Conservation (phyloP, 2,329 filamentous ascomycete genomes). For the Hypoxylon sp. region DNA sequence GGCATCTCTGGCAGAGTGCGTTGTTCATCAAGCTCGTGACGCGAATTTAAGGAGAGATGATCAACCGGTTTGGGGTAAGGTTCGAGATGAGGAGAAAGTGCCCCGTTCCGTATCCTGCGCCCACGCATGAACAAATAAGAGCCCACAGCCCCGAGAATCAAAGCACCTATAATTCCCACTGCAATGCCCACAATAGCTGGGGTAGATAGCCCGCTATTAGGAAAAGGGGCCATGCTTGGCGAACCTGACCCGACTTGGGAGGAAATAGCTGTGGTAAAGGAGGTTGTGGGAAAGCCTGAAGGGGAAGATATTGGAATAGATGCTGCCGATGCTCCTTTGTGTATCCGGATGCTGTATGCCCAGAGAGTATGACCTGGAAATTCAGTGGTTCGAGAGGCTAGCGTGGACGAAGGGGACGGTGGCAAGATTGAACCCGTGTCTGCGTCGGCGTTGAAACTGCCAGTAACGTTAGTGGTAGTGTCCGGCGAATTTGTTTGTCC, state of each 20-base stretch:
- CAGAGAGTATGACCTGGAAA: background rate
- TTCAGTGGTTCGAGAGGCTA: background rate
- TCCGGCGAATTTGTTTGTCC: too few relatives aligned
- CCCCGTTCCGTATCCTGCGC: background rate
- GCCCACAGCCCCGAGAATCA: conserved; percentile 11
- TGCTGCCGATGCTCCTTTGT: conserved; percentile 4
- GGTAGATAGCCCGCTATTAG: background rate
- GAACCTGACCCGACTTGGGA: background rate
- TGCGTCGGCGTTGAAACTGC: background rate
- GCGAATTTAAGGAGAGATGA: background rate
- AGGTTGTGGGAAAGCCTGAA: background rate
- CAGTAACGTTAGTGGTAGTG: too few relatives aligned
- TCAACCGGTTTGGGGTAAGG: background rate
- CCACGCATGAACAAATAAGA: conserved; percentile 28
- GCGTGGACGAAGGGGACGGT: background rate
- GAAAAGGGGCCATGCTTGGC: background rate
- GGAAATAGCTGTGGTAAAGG: background rate
- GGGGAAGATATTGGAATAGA: background rate
- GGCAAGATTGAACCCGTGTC: background rate
- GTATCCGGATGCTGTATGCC: conserved; percentile 19
- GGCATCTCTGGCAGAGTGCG: conserved; percentile 25
- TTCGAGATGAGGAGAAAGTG: background rate
- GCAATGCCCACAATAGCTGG: conserved; percentile 25
- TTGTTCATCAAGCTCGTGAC: conserved; percentile 27
- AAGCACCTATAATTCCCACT: conserved; percentile 24